Evolutionary conservation across 495 filamentous ascomycete genomes (phyloP).

Genomic region (Xylaria longipes): DNA sequence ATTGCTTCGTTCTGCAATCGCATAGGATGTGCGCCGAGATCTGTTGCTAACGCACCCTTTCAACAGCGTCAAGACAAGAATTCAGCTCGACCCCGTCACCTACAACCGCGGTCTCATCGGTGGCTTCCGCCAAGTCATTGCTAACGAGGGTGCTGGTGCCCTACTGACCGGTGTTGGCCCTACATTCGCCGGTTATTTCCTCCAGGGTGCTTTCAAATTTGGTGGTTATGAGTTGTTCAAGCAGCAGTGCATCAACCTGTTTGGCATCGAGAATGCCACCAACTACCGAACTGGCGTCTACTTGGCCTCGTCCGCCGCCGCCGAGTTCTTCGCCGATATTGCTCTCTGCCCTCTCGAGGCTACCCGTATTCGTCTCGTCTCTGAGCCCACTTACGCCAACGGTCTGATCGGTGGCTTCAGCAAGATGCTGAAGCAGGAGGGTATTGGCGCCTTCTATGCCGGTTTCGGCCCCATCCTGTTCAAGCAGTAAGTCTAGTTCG

Average conservation of each 20-base stretch:
- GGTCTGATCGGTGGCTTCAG: conserved; percentile 81
- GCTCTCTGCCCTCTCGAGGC: conserved; percentile 93
- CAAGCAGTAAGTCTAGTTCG: conserved; percentile 80
- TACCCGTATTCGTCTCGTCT: conserved; percentile 94
- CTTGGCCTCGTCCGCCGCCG: conserved; percentile 80
- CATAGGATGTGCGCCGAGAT: conserved; percentile 2
- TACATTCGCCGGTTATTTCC: conserved; percentile 90
- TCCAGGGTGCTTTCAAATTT: conserved; percentile 95
- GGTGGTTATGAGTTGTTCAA: conserved; percentile 97
- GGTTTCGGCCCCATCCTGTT: conserved; percentile 93
- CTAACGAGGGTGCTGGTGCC: conserved; percentile 85
- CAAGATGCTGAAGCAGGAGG: conserved; percentile 87
- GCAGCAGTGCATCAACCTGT: conserved; percentile 83
- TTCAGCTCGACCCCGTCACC: conserved; percentile 87
- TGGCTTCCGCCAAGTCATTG: conserved; percentile 82
- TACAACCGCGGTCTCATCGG: conserved; percentile 92
- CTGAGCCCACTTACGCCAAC: conserved; percentile 83
- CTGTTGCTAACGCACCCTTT: conserved; percentile 29
- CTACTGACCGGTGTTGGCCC: conserved; percentile 87
- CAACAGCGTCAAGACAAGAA: conserved; percentile 89
- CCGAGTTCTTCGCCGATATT: conserved; percentile 95
- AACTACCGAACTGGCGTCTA: conserved; percentile 90
- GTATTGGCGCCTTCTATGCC: conserved; percentile 90
- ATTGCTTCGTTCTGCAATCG: background rate
- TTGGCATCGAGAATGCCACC: conserved; percentile 79